phyloP scores from a whole-genome alignment of 106 monocot genomes.

The Triglochin maritima region DNA sequence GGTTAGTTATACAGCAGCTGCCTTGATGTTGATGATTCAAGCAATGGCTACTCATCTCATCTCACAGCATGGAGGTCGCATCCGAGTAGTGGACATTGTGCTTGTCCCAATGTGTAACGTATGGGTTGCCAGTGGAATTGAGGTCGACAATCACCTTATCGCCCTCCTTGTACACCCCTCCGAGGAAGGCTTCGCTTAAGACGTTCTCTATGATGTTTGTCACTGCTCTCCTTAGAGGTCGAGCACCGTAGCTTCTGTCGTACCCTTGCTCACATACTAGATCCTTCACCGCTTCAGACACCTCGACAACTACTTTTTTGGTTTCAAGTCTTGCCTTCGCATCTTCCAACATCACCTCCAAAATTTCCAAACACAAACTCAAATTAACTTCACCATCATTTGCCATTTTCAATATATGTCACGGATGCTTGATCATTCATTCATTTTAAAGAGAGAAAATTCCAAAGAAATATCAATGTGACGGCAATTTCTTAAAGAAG shows the following conservation, averaged over 20 bases:
- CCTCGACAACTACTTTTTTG: constrained; percentile 48
- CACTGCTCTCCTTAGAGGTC: constrained; percentile 66
- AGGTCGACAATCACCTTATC: constrained; percentile 60
- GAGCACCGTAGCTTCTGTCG: constrained; percentile 75
- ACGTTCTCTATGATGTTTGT: constrained; percentile 64
- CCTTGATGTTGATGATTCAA: no score
- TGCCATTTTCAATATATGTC: no score
- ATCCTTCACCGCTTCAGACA: constrained; percentile 55
- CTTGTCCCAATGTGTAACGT: constrained; percentile 26
- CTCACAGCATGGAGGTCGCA: no score
- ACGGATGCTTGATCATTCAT: no score
- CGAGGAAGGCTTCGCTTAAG: constrained; percentile 60
- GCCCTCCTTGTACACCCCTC: constrained; percentile 51
- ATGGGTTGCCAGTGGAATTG: constrained; percentile 46
- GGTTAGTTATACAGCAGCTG: no score
- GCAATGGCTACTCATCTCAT: no score
- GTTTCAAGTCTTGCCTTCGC: constrained; percentile 51
- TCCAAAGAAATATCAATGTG: neutral
- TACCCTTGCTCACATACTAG: constrained; percentile 75
- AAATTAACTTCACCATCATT: no score
- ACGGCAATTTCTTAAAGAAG: neutral
- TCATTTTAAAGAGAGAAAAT: neutral
- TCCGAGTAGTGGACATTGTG: constrained; percentile 12
- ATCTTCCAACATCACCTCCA: constrained; percentile 73
- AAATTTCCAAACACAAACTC: constrained; percentile 25